These are phyloP conservation scores for Aspergillus viridinutans DNA, from an alignment of 2,329 filamentous ascomycete genomes.

Conservation along the genomic window DNA sequence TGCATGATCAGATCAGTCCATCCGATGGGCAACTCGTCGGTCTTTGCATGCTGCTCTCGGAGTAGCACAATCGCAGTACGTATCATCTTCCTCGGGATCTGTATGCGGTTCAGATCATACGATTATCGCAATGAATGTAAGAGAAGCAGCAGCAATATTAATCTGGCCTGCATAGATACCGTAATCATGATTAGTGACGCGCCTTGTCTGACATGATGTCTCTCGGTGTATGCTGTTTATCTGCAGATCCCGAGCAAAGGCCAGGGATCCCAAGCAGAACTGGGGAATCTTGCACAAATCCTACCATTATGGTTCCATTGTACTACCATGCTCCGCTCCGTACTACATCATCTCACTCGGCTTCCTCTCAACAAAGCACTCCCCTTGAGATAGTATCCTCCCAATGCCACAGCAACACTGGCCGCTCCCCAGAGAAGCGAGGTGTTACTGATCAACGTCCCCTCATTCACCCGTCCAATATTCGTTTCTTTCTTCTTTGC, in stretches of 20 bases:
- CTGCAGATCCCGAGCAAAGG: background rate
- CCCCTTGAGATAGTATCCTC: conserved; percentile 9
- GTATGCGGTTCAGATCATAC: background rate
- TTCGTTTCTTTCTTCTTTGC: conserved; percentile 20
- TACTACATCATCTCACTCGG: background rate
- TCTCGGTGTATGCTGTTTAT: background rate
- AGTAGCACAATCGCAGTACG: background rate
- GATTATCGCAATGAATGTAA: background rate
- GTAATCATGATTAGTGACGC: background rate
- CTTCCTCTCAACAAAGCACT: background rate
- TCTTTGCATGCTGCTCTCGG: background rate
- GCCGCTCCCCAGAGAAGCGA: conserved; percentile 65
- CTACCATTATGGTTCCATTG: background rate
- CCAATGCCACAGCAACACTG: conserved; percentile 60
- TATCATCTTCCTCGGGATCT: background rate
- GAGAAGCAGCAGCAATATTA: background rate
- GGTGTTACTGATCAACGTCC: conserved; percentile 28
- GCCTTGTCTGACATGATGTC: background rate
- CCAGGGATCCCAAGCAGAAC: background rate
- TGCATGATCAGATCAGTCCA: background rate
- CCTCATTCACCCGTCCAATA: conserved; percentile 34
- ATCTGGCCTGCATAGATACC: background rate
- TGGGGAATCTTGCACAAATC: background rate
- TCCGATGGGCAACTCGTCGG: background rate
- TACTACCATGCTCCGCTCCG: background rate